These are phyloP conservation scores for Cercophora newfieldiana DNA, from an alignment of 495 filamentous ascomycete species.

Conservation along the genomic window DNA sequence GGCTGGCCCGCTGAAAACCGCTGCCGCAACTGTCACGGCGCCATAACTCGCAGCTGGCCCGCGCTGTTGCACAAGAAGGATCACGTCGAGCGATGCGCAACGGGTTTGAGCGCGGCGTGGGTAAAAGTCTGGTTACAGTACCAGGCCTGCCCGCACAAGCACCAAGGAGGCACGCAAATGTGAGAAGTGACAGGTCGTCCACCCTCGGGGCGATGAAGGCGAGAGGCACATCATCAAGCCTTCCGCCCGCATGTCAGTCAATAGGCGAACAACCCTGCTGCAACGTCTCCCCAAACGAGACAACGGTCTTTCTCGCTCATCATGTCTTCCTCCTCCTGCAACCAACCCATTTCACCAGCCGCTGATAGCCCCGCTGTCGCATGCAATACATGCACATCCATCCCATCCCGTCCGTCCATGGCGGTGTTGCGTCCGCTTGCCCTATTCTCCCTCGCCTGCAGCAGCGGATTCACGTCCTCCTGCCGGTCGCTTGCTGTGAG, in stretches of 20 bases:
- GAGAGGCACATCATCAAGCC: conserved; percentile 22
- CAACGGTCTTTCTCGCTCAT: background rate
- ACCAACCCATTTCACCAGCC: background rate
- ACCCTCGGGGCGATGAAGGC: background rate
- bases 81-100: too few relatives aligned
- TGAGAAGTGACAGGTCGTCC: conserved; percentile 33
- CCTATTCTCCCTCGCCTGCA: background rate
- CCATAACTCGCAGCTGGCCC: background rate
- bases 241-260: background rate
- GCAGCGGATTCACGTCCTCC: background rate
- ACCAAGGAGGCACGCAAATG: conserved; percentile 19
- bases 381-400: background rate
- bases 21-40: background rate
- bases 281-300: background rate
- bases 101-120: conserved; percentile 11
- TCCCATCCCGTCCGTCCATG: background rate
- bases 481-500: background rate
- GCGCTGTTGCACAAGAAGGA: conserved; percentile 10
- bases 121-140: conserved; percentile 10
- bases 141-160: background rate
- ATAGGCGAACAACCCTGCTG: background rate
- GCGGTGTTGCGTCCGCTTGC: conserved; percentile 2
- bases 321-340: background rate
- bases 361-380: background rate
- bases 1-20: conserved; percentile 1